Evolutionary conservation across 306 rosid species (phyloP).

Genomic region (Fragaria ananassa): DNA sequence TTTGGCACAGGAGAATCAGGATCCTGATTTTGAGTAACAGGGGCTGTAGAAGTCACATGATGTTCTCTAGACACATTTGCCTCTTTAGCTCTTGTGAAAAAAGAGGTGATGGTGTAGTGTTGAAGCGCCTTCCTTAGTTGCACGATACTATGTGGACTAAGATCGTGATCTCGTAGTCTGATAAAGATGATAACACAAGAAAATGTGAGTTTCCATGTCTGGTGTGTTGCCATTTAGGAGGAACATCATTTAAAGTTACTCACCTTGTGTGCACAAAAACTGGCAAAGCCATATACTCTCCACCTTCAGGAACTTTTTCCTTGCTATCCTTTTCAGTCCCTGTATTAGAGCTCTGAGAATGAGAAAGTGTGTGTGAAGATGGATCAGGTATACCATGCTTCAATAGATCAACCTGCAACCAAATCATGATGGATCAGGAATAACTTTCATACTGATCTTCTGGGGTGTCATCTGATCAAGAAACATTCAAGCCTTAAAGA

Average conservation of each 20-base stretch:
- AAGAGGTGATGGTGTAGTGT: constrained; percentile 47
- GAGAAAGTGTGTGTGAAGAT: constrained; percentile 46
- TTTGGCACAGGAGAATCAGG: constrained; percentile 32
- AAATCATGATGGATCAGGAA: background rate
- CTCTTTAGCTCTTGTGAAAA: constrained; percentile 36
- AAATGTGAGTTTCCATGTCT: constrained; percentile 3
- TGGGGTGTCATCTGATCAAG: background rate
- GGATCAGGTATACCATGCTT: constrained; percentile 87
- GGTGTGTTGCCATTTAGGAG: background rate
- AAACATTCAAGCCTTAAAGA: background rate
- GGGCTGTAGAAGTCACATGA: constrained; percentile 24
- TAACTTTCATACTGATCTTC: background rate
- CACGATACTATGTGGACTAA: constrained; percentile 40
- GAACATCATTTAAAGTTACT: constrained; percentile 27
- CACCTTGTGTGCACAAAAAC: constrained; percentile 81
- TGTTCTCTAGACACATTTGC: constrained; percentile 32
- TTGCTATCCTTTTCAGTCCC: constrained; percentile 56
- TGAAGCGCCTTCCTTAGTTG: constrained; percentile 52
- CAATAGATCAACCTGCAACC: constrained; percentile 74
- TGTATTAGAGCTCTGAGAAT: constrained; percentile 50
- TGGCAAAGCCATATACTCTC: constrained; percentile 69
- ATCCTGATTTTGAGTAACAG: constrained; percentile 7
- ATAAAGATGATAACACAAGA: constrained; percentile 19
- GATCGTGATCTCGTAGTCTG: constrained; percentile 60
- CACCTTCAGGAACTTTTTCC: constrained; percentile 35